Percentiles rank a stretch among this genome's conserved stretches.
Conservation (phyloP, 768 basidiomycete species). For the Calocera cornea region DNA sequence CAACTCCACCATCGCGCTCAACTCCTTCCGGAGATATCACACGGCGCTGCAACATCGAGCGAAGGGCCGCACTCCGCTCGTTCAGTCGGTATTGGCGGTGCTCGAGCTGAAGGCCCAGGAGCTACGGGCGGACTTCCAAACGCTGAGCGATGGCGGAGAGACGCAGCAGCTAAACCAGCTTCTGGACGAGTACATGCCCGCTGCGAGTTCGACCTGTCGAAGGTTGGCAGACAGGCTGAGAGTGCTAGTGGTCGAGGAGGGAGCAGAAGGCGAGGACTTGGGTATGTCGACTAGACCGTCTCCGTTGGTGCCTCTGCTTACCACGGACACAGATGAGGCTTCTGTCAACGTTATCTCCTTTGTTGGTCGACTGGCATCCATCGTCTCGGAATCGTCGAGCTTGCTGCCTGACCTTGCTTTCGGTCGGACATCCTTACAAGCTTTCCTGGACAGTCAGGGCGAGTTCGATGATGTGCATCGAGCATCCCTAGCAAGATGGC, state of each 20-base stretch:
- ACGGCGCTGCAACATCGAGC: slow-evolving; percentile 47
- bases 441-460: slow-evolving; percentile 9
- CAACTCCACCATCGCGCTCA: slow-evolving; percentile 28
- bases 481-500: slow-evolving; percentile 9
- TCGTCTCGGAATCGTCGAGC: neutral
- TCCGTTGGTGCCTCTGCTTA: slow-evolving; percentile 17
- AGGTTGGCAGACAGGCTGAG: slow-evolving; percentile 10
- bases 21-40: slow-evolving; percentile 50
- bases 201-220: slow-evolving; percentile 33
- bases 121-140: slow-evolving; percentile 46
- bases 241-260: slow-evolving; percentile 17
- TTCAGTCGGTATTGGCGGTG: slow-evolving; percentile 43
- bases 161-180: slow-evolving; percentile 22
- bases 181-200: slow-evolving; percentile 28
- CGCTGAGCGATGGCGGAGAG: slow-evolving; percentile 7
- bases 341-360: slow-evolving; percentile 33
- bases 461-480: slow-evolving; percentile 14
- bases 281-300: slow-evolving; percentile 24
- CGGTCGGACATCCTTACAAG: neutral
- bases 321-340: slow-evolving; percentile 15
- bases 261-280: slow-evolving; percentile 23
- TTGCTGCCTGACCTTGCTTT: neutral
- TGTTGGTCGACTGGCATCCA: slow-evolving; percentile 30
- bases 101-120: slow-evolving; percentile 47
- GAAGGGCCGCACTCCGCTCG: slow-evolving; percentile 45